Evolutionary conservation across 108 stramenopile species (phyloP), one percentile per base, ranked within the genome.

Genomic region (Skeletonema menzelii): DNA sequence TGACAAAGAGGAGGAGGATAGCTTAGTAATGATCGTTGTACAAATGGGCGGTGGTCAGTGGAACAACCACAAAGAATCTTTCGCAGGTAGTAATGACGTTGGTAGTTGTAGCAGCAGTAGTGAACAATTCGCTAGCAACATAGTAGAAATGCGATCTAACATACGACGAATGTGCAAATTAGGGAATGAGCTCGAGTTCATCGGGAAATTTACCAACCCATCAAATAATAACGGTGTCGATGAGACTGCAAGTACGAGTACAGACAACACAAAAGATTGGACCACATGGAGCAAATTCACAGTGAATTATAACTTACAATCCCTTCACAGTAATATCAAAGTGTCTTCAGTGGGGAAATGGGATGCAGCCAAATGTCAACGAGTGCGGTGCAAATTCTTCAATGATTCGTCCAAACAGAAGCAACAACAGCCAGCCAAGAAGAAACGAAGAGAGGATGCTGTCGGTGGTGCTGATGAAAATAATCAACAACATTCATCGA

Each of bases 151-250:
- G 15, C 73, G 91, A 56, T 86, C 87, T 11, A 83, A 80, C 32
- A 84, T 79, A 62, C 79, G 86, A 15, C 76, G 86, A 27, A 58
- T 64, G 38, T 90, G 76, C 72, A 93, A 93, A 63, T 28, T 88
- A 15, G 91, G 91, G 6, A 86, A 90, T 73, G 57, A 67, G 46
- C 56, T 93, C 8, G 70, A 81, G 17, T 55, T 91, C 34, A 26
- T 42, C 22, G 86, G 79, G 59, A 42, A 20, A 4, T 78, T 71
- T 71, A 65, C 37, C 22, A 59, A 83, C 20, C 30, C 24, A 53
- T 35, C 37, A 34, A 27, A 56, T 63, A 20, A 80, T 27, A 60
- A 55, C 1, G 7, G 31, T 32, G 31, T 32, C 0, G 17, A 13
- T 31, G 20, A 22, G 15, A 5, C 70, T 2, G 4, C 42, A 4